These are phyloP conservation scores for Tympanopsis confertula DNA, from an alignment of 2,329 filamentous ascomycete species.

Conservation along the genomic window DNA sequence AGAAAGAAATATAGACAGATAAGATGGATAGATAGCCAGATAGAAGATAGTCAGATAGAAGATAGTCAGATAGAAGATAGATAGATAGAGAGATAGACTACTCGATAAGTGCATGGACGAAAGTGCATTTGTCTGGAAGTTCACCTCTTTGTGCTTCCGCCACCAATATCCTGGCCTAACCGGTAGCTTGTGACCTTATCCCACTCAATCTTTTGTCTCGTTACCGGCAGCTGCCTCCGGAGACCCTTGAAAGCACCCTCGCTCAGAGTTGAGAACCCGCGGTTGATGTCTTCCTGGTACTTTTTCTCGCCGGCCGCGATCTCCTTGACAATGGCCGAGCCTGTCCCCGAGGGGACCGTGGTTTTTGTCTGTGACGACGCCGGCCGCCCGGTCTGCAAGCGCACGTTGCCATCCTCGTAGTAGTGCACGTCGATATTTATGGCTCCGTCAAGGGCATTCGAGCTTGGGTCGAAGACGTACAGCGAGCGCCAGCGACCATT, in stretches of 20 bases:
- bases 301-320: constrained; percentile 74
- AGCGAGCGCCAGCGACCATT: constrained; percentile 92
- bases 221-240: constrained; percentile 86
- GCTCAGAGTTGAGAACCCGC: constrained; percentile 74
- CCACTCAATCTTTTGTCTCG: constrained; percentile 98
- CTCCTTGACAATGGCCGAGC: constrained; percentile 62
- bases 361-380: constrained; percentile 31
- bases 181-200: constrained; percentile 93
- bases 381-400: constrained; percentile 78
- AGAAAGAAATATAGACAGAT: no score
- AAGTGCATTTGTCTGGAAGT: no score
- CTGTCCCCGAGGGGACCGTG: constrained; percentile 48
- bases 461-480: constrained; percentile 68
- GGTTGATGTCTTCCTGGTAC: constrained; percentile 93
- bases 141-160: constrained; percentile 48
- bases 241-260: constrained; percentile 93
- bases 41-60: no score
- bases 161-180: constrained; percentile 68
- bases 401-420: constrained; percentile 97
- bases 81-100: no score
- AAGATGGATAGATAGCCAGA: no score
- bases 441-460: constrained; percentile 58
- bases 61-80: no score
- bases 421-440: constrained; percentile 97
- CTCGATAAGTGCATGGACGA: no score